Percentiles rank a stretch among this genome's conserved stretches.
These are phyloP conservation scores for Stromatinia cepivora DNA, from an alignment of 2,329 filamentous ascomycete genomes.

Conservation along the genomic window DNA sequence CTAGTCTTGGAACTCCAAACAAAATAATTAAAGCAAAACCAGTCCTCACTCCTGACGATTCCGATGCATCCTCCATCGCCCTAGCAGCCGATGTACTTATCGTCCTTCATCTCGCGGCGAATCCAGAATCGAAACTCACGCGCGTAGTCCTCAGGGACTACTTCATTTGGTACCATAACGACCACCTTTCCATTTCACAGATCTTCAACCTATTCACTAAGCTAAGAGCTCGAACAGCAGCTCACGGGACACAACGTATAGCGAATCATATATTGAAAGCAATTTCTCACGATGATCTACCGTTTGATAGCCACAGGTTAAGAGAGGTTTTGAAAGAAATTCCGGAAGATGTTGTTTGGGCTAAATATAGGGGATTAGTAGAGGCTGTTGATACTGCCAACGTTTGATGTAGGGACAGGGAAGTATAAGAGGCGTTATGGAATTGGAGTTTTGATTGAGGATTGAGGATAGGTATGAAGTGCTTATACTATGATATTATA, in stretches of 20 bases:
- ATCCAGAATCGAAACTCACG: conserved; percentile 25
- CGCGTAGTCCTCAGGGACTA: conserved; percentile 55
- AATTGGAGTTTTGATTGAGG: neutral
- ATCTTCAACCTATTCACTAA: conserved; percentile 59
- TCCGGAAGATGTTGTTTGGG: conserved; percentile 1
- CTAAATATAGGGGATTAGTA: conserved; percentile 18
- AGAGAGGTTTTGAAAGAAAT: conserved; percentile 44
- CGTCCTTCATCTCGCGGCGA: conserved; percentile 26
- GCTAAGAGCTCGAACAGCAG: conserved; percentile 52
- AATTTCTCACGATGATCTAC: conserved; percentile 52
- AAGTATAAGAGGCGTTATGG: conserved; percentile 3
- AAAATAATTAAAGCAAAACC: neutral
- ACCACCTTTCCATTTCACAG: conserved; percentile 48
- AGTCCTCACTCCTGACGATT: neutral
- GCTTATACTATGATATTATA: neutral
- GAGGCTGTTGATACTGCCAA: neutral
- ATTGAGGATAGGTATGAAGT: neutral
- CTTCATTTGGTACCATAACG: conserved; percentile 60
- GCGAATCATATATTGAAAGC: conserved; percentile 59
- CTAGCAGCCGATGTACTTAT: conserved; percentile 36
- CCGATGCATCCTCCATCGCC: conserved; percentile 25
- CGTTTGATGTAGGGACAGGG: neutral
- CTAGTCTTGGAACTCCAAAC: neutral
- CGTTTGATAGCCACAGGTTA: conserved; percentile 50
- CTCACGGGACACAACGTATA: conserved; percentile 61